These are phyloP conservation scores for Populus trichocarpa DNA, from an alignment of 441 rosid species.

Conservation along the genomic window DNA sequence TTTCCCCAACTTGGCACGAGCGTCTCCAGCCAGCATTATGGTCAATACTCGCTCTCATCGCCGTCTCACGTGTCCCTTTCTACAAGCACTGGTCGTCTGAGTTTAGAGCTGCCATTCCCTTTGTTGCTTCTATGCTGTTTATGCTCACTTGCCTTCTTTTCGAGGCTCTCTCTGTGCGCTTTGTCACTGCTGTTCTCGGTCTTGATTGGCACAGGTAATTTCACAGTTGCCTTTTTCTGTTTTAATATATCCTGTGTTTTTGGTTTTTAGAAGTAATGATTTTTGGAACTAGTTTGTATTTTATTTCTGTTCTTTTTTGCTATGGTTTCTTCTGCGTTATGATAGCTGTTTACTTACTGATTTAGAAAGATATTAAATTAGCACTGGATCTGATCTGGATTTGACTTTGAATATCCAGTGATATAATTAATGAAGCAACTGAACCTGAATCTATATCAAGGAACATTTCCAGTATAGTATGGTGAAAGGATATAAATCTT, in stretches of 20 bases:
- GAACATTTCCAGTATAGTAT: background rate
- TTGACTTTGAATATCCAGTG: background rate
- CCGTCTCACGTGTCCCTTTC: constrained; percentile 65
- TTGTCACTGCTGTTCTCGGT: constrained; percentile 80
- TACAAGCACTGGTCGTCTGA: constrained; percentile 84
- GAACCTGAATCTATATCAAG: background rate
- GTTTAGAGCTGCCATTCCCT: constrained; percentile 63
- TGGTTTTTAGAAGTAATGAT: background rate
- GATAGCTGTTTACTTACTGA: background rate
- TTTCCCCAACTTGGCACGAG: constrained; percentile 73
- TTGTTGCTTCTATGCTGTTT: constrained; percentile 65
- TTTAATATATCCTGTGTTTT: background rate
- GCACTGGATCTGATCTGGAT: background rate
- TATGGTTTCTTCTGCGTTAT: background rate
- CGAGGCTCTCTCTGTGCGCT: constrained; percentile 85
- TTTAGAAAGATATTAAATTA: constrained; percentile 2
- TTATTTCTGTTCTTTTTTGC: background rate
- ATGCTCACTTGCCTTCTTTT: constrained; percentile 70
- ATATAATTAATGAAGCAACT: background rate
- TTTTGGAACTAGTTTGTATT: background rate
- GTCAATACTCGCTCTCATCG: constrained; percentile 58
- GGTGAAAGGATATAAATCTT: background rate
- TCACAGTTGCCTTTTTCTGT: background rate
- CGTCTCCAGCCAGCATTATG: constrained; percentile 77
- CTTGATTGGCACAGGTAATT: constrained; percentile 84